phyloP scores from a whole-genome alignment of 1,139 yeast genomes.

The Pichia sp. region DNA sequence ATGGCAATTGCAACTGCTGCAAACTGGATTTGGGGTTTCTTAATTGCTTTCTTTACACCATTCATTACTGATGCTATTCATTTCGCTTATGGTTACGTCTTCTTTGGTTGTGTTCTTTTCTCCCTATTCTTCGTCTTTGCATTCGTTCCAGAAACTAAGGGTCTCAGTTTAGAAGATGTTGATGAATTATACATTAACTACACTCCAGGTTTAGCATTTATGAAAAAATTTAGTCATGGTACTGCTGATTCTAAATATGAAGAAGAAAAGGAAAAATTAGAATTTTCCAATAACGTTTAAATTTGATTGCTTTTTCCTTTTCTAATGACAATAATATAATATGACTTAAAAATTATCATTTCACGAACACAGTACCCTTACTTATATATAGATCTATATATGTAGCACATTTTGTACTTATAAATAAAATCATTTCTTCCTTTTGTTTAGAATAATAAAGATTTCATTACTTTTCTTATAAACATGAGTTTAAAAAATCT shows the following conservation, averaged over 20 bases:
- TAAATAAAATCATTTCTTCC: too few species aligned
- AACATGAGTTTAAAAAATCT: conserved; percentile 36
- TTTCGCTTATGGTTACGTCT: conserved; percentile 68
- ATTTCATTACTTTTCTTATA: too few species aligned
- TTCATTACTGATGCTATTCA: conserved; percentile 52
- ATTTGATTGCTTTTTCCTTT: too few species aligned
- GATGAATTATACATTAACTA: conserved; percentile 50
- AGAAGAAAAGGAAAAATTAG: conserved; percentile 8
- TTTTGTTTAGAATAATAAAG: too few species aligned
- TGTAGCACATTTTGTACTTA: too few species aligned
- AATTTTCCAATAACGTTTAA: neutral
- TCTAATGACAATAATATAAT: too few species aligned
- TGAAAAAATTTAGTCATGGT: conserved; percentile 10
- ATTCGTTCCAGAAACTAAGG: conserved; percentile 68
- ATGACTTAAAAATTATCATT: too few species aligned
- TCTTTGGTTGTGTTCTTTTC: conserved; percentile 59
- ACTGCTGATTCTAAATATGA: neutral
- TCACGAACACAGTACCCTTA: too few species aligned
- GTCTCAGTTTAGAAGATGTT: conserved; percentile 68
- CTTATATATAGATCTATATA: too few species aligned
- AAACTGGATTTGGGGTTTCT: conserved; percentile 77
- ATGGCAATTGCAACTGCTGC: conserved; percentile 71
- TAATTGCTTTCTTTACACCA: conserved; percentile 70
- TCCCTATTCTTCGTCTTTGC: conserved; percentile 61
- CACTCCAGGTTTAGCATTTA: conserved; percentile 30